Conservation (phyloP, 768 basidiomycete species). For the Kwoniella shandongensis region DNA sequence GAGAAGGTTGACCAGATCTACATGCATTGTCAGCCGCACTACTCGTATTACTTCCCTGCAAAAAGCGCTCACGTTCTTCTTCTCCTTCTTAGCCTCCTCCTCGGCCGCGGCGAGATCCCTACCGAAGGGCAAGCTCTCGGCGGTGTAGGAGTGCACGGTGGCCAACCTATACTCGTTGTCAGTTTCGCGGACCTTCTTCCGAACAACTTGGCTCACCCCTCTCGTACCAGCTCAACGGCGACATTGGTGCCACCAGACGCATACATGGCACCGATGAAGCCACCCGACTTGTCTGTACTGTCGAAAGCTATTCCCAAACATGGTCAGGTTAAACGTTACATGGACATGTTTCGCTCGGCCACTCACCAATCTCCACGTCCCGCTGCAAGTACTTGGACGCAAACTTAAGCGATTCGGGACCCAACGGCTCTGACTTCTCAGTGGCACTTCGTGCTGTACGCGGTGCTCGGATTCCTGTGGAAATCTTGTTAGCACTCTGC, state of each 20-base stretch:
- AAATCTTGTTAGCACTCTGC: constrained; percentile 3
- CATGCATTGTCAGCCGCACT: not conserved
- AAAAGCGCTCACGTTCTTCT: constrained; percentile 65
- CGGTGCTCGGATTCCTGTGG: constrained; percentile 82
- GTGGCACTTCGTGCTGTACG: constrained; percentile 70
- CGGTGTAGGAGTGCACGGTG: constrained; percentile 81
- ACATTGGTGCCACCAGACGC: constrained; percentile 75
- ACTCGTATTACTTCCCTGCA: not conserved
- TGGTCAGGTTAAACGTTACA: not conserved
- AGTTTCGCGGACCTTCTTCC: not conserved
- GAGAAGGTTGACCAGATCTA: constrained; percentile 88
- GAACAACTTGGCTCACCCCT: constrained; percentile 59
- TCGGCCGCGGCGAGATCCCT: constrained; percentile 81
- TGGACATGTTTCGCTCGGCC: not conserved
- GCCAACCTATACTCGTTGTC: constrained; percentile 59
- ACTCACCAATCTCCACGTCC: constrained; percentile 76
- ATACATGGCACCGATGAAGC: constrained; percentile 87
- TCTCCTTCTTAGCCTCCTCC: constrained; percentile 77
- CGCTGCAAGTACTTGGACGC: constrained; percentile 85
- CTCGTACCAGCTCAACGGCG: constrained; percentile 75
- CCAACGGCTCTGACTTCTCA: constrained; percentile 90
- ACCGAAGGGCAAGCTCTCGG: constrained; percentile 75
- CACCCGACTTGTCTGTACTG: constrained; percentile 86
- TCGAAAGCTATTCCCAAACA: constrained; percentile 62
- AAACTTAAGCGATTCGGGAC: constrained; percentile 77